Evolutionary conservation across 345 rosid genomes (phyloP).

Genomic region (Pseudoturritis turrita): DNA sequence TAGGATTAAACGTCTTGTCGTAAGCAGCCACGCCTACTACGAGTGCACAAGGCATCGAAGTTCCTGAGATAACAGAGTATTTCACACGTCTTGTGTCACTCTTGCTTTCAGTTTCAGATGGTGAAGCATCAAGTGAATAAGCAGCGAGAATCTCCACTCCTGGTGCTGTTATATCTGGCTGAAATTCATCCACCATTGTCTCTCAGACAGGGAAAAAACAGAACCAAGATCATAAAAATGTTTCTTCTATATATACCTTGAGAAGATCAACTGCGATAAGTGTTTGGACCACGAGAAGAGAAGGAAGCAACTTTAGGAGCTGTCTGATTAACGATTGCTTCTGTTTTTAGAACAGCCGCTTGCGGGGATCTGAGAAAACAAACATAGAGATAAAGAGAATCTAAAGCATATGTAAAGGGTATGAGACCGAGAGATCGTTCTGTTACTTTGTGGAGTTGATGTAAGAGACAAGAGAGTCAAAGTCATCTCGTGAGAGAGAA

Average conservation of each 20-base stretch:
- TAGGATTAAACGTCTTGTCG: constrained; percentile 36
- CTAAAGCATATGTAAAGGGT: not conserved
- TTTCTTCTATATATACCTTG: constrained; percentile 7
- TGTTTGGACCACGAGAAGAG: constrained; percentile 35
- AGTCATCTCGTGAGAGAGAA: not conserved
- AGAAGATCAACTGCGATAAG: constrained; percentile 4
- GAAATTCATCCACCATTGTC: not conserved
- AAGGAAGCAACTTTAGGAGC: constrained; percentile 29
- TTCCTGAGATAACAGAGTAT: constrained; percentile 38
- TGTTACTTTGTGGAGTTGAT: constrained; percentile 22
- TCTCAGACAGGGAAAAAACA: not conserved
- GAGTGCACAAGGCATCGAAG: constrained; percentile 56
- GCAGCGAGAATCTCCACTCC: constrained; percentile 43
- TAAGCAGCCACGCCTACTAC: constrained; percentile 39
- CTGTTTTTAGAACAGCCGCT: constrained; percentile 23
- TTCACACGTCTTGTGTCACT: constrained; percentile 10
- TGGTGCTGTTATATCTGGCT: constrained; percentile 45
- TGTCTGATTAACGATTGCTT: not conserved
- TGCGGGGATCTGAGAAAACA: not conserved
- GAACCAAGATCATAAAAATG: not conserved
- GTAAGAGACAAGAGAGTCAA: constrained; percentile 12
- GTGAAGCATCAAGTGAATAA: constrained; percentile 10
- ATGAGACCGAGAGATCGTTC: not conserved
- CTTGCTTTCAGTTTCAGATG: not conserved
- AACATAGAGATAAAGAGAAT: not conserved